These are phyloP conservation scores for Fusarium redolens DNA, from an alignment of 2,329 filamentous ascomycete genomes.

Conservation along the genomic window DNA sequence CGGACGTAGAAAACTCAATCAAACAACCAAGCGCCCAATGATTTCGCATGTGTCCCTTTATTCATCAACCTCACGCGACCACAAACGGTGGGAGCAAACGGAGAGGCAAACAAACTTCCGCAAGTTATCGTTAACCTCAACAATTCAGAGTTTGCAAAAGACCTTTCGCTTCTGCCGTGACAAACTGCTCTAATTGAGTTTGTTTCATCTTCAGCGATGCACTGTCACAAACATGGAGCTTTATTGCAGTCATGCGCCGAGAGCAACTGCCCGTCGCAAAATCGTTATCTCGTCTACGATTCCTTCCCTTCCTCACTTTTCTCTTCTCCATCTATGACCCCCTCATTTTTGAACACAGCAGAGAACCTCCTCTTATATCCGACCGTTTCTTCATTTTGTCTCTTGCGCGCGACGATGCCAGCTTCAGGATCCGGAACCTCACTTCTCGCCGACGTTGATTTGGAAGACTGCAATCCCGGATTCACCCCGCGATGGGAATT, in stretches of 20 bases:
- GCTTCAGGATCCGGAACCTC: neutral
- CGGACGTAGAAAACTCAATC: too few species aligned
- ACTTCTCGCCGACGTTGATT: neutral
- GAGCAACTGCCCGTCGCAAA: neutral
- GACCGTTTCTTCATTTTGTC: neutral
- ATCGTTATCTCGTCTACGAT: neutral
- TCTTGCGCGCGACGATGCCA: neutral
- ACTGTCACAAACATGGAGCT: neutral
- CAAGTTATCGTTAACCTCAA: neutral
- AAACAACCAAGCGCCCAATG: too few species aligned
- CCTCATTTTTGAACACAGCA: neutral
- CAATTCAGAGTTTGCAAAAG: neutral
- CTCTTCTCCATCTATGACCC: neutral
- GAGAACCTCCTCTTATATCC: neutral
- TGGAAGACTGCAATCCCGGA: neutral
- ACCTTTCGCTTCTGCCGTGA: neutral
- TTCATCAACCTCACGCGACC: neutral
- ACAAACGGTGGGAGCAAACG: neutral
- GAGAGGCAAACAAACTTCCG: neutral
- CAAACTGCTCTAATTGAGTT: neutral
- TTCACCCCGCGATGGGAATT: constrained; percentile 26
- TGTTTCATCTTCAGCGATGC: neutral
- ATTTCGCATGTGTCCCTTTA: too few species aligned
- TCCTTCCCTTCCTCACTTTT: neutral
- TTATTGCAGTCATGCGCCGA: neutral